Conservation (phyloP, 2,329 filamentous ascomycete species). For the Fusarium albosuccineum region DNA sequence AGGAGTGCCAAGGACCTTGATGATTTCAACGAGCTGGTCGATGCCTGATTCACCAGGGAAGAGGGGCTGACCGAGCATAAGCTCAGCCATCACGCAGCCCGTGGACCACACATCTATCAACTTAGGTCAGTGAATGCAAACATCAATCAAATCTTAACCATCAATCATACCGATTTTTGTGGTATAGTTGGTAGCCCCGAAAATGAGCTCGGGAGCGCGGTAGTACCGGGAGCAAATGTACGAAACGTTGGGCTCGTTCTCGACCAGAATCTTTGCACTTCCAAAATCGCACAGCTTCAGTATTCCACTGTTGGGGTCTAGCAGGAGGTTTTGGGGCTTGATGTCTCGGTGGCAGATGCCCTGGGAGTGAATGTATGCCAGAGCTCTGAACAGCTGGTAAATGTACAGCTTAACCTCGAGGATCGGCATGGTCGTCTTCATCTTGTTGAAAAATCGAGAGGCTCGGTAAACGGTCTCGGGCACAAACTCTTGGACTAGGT, state of each 20-base stretch:
- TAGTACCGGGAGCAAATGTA: slow-evolving; percentile 99
- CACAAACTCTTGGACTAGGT: slow-evolving; percentile 97
- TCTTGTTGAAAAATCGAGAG: slow-evolving; percentile 99
- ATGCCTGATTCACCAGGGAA: slow-evolving; percentile 99
- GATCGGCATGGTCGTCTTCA: slow-evolving; percentile 99
- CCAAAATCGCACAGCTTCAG: slow-evolving; percentile 99
- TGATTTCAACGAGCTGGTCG: slow-evolving; percentile 98
- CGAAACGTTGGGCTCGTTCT: slow-evolving; percentile 98
- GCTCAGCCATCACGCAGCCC: slow-evolving; percentile 98
- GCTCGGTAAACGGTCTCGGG: slow-evolving; percentile 98
- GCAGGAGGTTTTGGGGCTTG: slow-evolving; percentile 96
- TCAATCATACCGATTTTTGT: slow-evolving; percentile 92
- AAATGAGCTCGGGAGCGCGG: slow-evolving; percentile 96
- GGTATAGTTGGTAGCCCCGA: slow-evolving; percentile 98
- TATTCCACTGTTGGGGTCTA: slow-evolving; percentile 91
- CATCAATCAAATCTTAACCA: not conserved
- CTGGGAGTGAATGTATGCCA: slow-evolving; percentile 99
- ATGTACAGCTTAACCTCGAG: slow-evolving; percentile 99
- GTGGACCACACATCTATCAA: slow-evolving; percentile 99
- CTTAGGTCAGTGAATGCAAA: slow-evolving; percentile 51
- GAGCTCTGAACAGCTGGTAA: slow-evolving; percentile 97
- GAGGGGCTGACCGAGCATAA: slow-evolving; percentile 97
- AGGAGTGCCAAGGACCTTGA: slow-evolving; percentile 97
- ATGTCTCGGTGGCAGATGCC: slow-evolving; percentile 99
- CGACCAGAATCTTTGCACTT: slow-evolving; percentile 97